phyloP scores from a whole-genome alignment of 2,329 filamentous ascomycete genomes.

The Gliomastix tumulicola region DNA sequence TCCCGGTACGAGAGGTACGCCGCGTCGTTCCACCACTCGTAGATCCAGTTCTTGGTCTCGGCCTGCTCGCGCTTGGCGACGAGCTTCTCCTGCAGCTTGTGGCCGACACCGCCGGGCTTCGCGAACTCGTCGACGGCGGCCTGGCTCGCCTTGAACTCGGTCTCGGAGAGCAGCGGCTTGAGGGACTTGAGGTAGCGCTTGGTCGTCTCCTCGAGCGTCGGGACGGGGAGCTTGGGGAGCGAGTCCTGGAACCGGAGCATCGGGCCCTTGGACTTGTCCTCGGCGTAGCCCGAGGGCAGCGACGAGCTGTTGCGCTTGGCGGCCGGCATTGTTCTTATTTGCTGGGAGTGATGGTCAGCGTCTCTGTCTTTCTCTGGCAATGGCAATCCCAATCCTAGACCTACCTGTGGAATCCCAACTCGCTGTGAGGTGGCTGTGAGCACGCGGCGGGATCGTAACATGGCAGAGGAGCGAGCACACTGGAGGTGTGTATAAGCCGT shows the following conservation, averaged over 20 bases:
- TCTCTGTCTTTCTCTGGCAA: too few relatives aligned
- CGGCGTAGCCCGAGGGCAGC: conserved; percentile 53
- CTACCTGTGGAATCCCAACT: conserved; percentile 15
- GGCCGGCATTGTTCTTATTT: too few relatives aligned
- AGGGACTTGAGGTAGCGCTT: conserved; percentile 75
- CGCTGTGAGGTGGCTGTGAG: conserved; percentile 24
- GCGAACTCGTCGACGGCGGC: conserved; percentile 85
- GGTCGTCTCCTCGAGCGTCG: conserved; percentile 75
- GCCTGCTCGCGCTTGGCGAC: conserved; percentile 72
- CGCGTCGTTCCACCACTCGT: conserved; percentile 96
- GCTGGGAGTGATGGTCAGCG: too few relatives aligned
- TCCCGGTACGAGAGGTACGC: conserved; percentile 93
- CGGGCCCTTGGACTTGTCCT: conserved; percentile 70
- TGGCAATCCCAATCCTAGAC: too few relatives aligned
- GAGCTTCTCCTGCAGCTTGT: conserved; percentile 82
- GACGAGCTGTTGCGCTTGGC: conserved; percentile 3
- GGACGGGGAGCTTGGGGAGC: conserved; percentile 72
- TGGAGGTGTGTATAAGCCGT: too few relatives aligned
- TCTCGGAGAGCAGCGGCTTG: conserved; percentile 62
- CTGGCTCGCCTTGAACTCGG: conserved; percentile 66
- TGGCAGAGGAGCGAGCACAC: too few relatives aligned
- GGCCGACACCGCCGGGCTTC: conserved; percentile 75
- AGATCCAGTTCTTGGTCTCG: conserved; percentile 85
- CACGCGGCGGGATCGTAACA: conserved; percentile 23
- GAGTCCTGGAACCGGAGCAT: conserved; percentile 85